A percentile compares a stretch with the other conserved stretches of the same genome.
Conservation (phyloP, 1,284 basidiomycete genomes). For the Wolfiporia cocos region DNA sequence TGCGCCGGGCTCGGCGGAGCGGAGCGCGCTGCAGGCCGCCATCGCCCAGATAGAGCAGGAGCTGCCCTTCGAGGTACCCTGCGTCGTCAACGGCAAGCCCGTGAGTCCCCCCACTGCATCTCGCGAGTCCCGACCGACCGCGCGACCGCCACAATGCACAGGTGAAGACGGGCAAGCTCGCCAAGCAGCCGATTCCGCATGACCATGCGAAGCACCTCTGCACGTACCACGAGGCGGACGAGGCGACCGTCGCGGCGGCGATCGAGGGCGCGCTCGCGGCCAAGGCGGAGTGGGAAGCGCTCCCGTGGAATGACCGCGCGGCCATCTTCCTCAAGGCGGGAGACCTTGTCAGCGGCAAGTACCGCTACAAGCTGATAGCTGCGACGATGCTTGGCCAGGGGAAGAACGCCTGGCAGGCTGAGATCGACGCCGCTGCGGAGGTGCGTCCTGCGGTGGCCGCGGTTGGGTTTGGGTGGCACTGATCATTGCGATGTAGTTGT, state of each 20-base stretch:
- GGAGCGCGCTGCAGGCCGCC: constrained; percentile 71
- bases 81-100: constrained; percentile 87
- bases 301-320: constrained; percentile 96
- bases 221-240: constrained; percentile 86
- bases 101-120: constrained; percentile 38
- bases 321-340: constrained; percentile 98
- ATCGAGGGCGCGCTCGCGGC: constrained; percentile 88
- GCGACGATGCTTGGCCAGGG: constrained; percentile 98
- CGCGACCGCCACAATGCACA: constrained; percentile 26
- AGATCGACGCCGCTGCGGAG: constrained; percentile 99
- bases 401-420: constrained; percentile 99
- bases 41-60: constrained; percentile 77
- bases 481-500: constrained; percentile 47
- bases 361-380: constrained; percentile 91
- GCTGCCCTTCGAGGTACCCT: constrained; percentile 88
- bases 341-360: constrained; percentile 91
- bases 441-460: constrained; percentile 33
- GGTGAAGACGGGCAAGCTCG: constrained; percentile 82
- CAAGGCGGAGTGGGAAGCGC: constrained; percentile 84
- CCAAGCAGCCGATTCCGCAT: constrained; percentile 79
- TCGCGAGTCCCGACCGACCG: background rate
- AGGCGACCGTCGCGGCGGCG: constrained; percentile 69
- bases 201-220: constrained; percentile 81
- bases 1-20: constrained; percentile 76
- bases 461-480: background rate